Evolutionary conservation across 2,329 filamentous ascomycete species (phyloP), one percentile per base, ranked within the genome.

Genomic region (Dendryphion nanum): DNA sequence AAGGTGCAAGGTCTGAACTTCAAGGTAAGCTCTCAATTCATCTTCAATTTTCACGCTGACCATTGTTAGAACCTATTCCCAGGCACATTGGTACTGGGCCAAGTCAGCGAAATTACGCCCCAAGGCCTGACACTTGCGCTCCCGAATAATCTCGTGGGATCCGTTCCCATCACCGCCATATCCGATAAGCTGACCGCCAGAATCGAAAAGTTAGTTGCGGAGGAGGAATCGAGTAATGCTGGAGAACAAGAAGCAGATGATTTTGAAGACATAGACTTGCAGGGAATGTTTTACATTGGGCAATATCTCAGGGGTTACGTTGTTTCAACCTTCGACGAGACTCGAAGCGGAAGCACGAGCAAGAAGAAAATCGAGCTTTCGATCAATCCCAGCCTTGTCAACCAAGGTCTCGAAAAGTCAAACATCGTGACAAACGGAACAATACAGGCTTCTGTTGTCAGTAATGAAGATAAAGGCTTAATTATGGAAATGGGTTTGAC

Each of bases 381-480:
- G 1, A 72, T 97, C 20, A 81, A 87, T 34, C 93, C 93, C 2
- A 76, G 78, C 42, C 78, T 87, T 45, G 77, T 88, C 38, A 98
- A 98, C 63, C 77, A 78, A 2, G 84, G 86, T 1, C 72, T 98
- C 16, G 73, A 78, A 3, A 77, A 80, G 49, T 80, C 85, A 28
- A 88, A 89, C 53, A 67, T 96, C 7, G 81, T 93, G 7, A 68
- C 77, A 28, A 85, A 95, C 57, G 77, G 75, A 48, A 89, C 86
- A 31, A 72, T 97, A 15, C 94, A 97, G 76, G 91, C 89, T 2
- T 85, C 89, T 0, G 83, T 98, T 18, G 69, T 78, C 35, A 98
- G 91, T 65, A 85, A 94, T n/a, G 91, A 98, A 66, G 94, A 98
- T 55, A 90, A 95, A 58, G 93, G 93, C 45, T 78, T 93, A 41